Percentiles rank a stretch among this genome's conserved stretches.
phyloP scores from a whole-genome alignment of 176 grass and related monocot species.

The Avena eriantha region DNA sequence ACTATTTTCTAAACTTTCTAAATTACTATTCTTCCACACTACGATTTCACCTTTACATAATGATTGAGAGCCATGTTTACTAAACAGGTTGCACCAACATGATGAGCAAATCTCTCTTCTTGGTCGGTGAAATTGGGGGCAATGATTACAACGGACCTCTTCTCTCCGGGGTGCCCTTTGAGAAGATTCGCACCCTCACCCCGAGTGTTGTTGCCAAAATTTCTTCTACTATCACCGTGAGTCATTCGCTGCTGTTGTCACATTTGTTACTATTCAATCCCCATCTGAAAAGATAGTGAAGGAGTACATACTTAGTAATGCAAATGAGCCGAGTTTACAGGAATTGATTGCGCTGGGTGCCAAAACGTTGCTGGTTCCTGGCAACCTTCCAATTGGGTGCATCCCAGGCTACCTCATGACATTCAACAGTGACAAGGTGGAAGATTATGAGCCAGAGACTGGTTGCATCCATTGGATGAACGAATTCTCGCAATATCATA shows the following conservation, averaged over 20 bases:
- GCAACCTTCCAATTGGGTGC: constrained; percentile 87
- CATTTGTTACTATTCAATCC: neutral
- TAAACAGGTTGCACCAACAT: constrained; percentile 43
- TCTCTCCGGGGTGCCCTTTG: constrained; percentile 30
- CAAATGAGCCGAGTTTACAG: constrained; percentile 42
- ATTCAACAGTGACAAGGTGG: constrained; percentile 53
- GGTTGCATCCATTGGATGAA: constrained; percentile 83
- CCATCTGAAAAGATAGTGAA: neutral
- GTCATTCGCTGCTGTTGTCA: neutral
- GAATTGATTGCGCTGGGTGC: constrained; percentile 73
- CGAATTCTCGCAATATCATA: constrained; percentile 73
- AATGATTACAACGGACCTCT: constrained; percentile 91
- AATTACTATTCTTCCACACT: neutral
- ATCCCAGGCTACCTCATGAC: constrained; percentile 56
- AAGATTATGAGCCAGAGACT: constrained; percentile 73
- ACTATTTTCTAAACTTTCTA: neutral
- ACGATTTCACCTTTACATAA: neutral
- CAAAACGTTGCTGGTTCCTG: constrained; percentile 73
- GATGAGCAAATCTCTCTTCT: constrained; percentile 65
- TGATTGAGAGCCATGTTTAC: constrained; percentile 18
- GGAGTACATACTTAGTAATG: constrained; percentile 2
- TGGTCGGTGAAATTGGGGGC: constrained; percentile 94
- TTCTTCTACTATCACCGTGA: constrained; percentile 68
- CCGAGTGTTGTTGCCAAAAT: constrained; percentile 72
- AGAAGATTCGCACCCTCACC: constrained; percentile 64